Evolutionary conservation across 805 yeast species (phyloP), one percentile per base, ranked within the genome.

Genomic region (Metschnikowia vanudenii): DNA sequence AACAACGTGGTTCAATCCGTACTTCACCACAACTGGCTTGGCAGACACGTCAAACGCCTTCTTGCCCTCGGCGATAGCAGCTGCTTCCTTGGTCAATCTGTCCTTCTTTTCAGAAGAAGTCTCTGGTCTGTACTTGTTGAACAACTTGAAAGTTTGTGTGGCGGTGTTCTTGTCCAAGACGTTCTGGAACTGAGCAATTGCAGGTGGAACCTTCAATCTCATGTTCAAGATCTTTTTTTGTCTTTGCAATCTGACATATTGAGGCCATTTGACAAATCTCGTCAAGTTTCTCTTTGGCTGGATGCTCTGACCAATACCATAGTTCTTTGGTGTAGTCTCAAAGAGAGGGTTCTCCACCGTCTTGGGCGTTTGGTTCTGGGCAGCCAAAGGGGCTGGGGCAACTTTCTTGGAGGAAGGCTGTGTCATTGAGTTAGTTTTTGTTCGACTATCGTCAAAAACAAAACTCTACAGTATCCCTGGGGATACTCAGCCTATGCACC

Each of bases 91-190:
- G 78, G 94, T 85, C 69, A 92, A 85, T 82, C 99, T 90, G 81
- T 89, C 97, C 85, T 90, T 90, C 96, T 92, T 92, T 81, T 94
- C 97, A 71, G 90, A 85, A 68, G 84, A 68, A 59, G 97, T 88
- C 83, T 92, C 99, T 71, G 99, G 98, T 80, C 96, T 85, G 89
- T 92, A 92, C 82, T 94, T 92, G 95, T 90, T 90, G 80, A 92
- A 85, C 68, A 92, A 84, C 83, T 91, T 91, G 85, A 92, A 88
- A 63, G 96, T 80, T 78, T 88, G 95, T 65, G 97, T 79, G 67
- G 99, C 98, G 61, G 98, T 87, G 90, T 92, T 92, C 87, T 91
- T 91, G 87, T 92, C 99, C 75, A 92, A 82, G 68, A 90, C 84
- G 78, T 86, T 79, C 69, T 89, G 90, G 85, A 92, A 92, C 80